Conservation (phyloP, 345 rosid species). For the Clausena lansium region DNA sequence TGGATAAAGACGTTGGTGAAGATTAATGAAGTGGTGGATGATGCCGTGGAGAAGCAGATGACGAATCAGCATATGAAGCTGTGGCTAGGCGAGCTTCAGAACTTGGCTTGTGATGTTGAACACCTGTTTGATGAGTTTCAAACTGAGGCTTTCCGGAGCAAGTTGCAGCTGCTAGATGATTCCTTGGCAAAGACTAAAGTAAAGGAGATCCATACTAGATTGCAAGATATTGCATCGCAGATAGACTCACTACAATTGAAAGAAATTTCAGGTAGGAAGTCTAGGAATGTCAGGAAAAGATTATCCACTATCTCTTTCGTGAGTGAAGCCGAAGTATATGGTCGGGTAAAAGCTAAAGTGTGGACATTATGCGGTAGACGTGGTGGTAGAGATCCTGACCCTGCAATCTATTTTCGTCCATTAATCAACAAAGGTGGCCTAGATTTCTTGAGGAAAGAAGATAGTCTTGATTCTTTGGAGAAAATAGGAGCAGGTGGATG, state of each 20-base stretch:
- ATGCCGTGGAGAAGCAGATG: neutral
- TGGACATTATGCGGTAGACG: neutral
- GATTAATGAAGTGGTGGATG: neutral
- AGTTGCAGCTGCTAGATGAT: neutral
- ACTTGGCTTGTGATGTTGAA: constrained; percentile 17
- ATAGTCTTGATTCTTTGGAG: neutral
- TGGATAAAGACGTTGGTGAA: neutral
- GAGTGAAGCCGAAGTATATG: neutral
- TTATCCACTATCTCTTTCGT: neutral
- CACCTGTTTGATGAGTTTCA: constrained; percentile 20
- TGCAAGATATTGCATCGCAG: neutral
- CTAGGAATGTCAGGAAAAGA: neutral
- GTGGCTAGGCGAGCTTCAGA: constrained; percentile 20
- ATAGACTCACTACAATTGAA: neutral
- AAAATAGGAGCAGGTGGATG: neutral
- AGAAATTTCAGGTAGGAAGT: too few relatives aligned
- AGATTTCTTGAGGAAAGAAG: neutral
- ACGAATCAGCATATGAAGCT: neutral
- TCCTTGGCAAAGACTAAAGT: neutral
- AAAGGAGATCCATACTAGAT: neutral
- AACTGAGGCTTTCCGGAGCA: neutral
- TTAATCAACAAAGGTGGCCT: too few relatives aligned
- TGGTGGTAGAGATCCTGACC: neutral
- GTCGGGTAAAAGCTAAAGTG: neutral
- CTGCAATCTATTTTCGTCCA: neutral